These are phyloP conservation scores for Corniculantispora saksenae DNA, from an alignment of 2,329 filamentous ascomycete species.

Conservation along the genomic window DNA sequence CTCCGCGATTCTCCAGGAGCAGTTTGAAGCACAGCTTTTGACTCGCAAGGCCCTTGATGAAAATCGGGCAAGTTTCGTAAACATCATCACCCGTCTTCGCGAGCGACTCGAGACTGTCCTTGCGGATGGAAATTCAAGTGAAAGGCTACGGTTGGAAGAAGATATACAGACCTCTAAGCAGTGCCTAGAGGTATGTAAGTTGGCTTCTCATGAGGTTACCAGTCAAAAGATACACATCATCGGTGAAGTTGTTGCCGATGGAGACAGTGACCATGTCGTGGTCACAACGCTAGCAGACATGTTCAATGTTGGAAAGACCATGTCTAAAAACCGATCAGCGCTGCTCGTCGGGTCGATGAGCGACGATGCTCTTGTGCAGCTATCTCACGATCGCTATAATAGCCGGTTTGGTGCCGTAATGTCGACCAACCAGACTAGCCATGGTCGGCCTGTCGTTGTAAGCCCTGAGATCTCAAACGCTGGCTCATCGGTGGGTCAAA, in stretches of 20 bases:
- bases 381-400: conserved; percentile 26
- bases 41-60: conserved; percentile 33
- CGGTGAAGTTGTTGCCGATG: conserved; percentile 39
- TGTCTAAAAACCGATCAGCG: conserved; percentile 34
- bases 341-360: conserved; percentile 40
- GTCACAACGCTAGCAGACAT: conserved; percentile 43
- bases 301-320: conserved; percentile 40
- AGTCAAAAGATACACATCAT: conserved; percentile 36
- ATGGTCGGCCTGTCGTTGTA: background rate
- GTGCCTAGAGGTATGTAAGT: conserved; percentile 41
- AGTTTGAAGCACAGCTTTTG: conserved; percentile 36
- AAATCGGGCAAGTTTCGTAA: conserved; percentile 33
- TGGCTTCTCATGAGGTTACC: conserved; percentile 32
- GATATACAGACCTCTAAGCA: conserved; percentile 37
- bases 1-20: background rate
- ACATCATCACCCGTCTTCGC: conserved; percentile 34
- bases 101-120: conserved; percentile 33
- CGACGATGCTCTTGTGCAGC: conserved; percentile 25
- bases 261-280: conserved; percentile 41
- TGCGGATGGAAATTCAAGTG: conserved; percentile 25
- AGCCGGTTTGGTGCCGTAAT: conserved; percentile 24
- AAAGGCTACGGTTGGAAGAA: conserved; percentile 34
- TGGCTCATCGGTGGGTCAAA: background rate
- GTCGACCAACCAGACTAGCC: background rate
- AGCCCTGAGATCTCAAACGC: background rate